Conservation (phyloP, 2,329 filamentous ascomycete genomes). For the Ascocoryne sarcoides region DNA sequence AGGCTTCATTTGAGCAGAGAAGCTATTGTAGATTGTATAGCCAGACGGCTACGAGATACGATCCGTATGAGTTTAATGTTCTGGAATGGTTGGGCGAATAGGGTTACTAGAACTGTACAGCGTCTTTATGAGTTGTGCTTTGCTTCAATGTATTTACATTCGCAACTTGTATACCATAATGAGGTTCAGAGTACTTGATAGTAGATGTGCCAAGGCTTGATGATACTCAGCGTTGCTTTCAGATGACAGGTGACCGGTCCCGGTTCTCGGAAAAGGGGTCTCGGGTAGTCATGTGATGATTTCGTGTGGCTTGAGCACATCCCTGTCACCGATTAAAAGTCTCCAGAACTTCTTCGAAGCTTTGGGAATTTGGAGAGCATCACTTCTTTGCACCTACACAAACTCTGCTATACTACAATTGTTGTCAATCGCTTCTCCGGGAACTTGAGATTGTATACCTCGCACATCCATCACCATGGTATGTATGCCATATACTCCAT, state of each 20-base stretch:
- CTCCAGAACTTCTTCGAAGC: conserved; percentile 1
- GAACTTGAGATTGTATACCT: neutral
- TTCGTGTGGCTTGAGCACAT: neutral
- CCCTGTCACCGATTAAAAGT: neutral
- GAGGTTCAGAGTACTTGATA: neutral
- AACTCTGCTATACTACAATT: no score
- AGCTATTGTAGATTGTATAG: conserved; percentile 1
- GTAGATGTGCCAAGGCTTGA: neutral
- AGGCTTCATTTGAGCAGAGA: neutral
- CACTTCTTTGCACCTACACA: no score
- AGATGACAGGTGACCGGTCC: no score
- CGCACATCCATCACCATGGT: neutral
- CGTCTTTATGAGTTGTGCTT: neutral
- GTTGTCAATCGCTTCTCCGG: neutral
- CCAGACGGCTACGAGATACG: neutral
- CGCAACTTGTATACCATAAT: no score
- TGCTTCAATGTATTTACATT: neutral
- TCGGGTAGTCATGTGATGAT: neutral
- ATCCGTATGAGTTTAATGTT: neutral
- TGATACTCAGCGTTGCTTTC: no score
- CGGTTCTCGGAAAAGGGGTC: no score
- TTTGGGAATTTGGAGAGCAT: neutral
- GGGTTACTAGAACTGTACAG: neutral
- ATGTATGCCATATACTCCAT: neutral
- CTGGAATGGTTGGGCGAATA: neutral